Percentiles rank a stretch among this genome's conserved stretches.
phyloP scores from a whole-genome alignment of 345 rosid species.

The Populus pruinosa region DNA sequence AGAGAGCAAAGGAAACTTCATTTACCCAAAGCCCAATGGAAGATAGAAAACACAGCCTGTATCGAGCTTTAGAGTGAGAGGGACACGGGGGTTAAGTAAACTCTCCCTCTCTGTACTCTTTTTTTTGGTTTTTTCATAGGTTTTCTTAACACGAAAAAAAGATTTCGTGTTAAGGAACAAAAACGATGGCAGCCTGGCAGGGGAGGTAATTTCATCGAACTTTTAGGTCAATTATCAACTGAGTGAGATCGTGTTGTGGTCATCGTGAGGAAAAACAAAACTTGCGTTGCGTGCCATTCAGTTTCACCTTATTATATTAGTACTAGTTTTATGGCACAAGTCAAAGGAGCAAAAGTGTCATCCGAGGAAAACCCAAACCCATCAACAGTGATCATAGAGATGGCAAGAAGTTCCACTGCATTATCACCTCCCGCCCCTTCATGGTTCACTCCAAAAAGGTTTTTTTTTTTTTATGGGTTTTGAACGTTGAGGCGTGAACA shows the following conservation, averaged over 20 bases:
- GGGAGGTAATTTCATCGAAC: background rate
- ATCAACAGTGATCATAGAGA: constrained; percentile 17
- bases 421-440: constrained; percentile 48
- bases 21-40: background rate
- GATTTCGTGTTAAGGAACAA: background rate
- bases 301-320: background rate
- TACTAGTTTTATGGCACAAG: constrained; percentile 9
- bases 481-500: background rate
- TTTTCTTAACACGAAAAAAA: background rate
- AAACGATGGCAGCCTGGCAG: background rate
- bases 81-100: background rate
- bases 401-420: constrained; percentile 30
- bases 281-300: background rate
- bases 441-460: constrained; percentile 85
- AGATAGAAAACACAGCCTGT: too few relatives aligned
- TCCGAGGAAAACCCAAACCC: constrained; percentile 21
- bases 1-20: background rate
- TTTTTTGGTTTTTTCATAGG: background rate
- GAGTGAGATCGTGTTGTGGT: background rate
- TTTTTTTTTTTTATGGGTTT: background rate
- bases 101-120: background rate
- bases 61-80: background rate
- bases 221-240: background rate
- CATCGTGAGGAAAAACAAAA: background rate
- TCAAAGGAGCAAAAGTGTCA: constrained; percentile 28